Evolutionary conservation across 352 stramenopile species (phyloP), one percentile per base, ranked within the genome.

Genomic region (Globisporangium parvum): DNA sequence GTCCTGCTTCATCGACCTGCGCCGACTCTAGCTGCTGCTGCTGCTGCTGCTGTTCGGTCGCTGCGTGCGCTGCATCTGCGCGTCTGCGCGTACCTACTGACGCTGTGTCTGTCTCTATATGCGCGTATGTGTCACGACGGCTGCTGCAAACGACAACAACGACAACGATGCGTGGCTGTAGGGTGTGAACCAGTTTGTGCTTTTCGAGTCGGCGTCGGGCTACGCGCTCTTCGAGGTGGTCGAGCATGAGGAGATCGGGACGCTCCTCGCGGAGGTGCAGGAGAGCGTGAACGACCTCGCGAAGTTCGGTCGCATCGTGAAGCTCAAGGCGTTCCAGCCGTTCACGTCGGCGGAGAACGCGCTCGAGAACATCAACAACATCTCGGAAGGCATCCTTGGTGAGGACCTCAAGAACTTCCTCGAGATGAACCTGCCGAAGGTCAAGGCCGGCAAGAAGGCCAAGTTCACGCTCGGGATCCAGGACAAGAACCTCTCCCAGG

Each of bases 341-440:
- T 99, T 99, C 79, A 98, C 96, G 62, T 98, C 92, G 33, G 97
- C 97, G 0, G 96, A 99, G 74, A 98, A 99, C 61, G 97, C 97
- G 12, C 82, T 99, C 6, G 95, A 99, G 70, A 99, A 99, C 86
- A 98, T 99, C 59, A 99, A 99, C 75, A 97, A 97, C 59, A 80
- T 99, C 40, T 98, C 91, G 57, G 95, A 98, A 73, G 88, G 96
- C 37, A 69, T 98, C 31, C 53, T 98, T 41, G 83, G 86, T 53
- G 86, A 98, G 33, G 89, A 97, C 67, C 87, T 98, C 45, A 95
- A 98, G 67, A 96, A 97, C 70, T 99, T 99, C 80, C 85, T 99
- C 51, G 97, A 99, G 72, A 98, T 98, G 87, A 99, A 99, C 78
- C 66, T 99, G 54, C 97, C 98, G 40, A 99, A 99, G 67, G 86